These are phyloP conservation scores for Acacia confusa DNA, from an alignment of 306 rosid genomes.

Conservation along the genomic window DNA sequence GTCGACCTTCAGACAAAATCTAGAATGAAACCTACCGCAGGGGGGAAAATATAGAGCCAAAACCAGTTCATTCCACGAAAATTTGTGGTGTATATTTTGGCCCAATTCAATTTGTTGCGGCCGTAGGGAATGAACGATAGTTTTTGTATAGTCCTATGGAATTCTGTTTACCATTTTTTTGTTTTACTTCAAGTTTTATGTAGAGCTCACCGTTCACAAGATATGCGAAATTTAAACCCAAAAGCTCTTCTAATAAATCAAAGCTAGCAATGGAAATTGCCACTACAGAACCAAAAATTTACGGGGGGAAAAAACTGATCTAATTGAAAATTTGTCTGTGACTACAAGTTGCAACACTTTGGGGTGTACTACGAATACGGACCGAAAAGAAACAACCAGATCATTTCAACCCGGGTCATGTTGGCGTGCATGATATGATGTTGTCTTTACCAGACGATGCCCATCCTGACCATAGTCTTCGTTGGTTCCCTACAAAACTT, in stretches of 20 bases:
- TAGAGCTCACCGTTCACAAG: neutral
- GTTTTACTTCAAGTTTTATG: neutral
- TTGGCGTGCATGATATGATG: neutral
- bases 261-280: neutral
- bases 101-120: neutral
- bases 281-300: neutral
- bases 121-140: neutral
- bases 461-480: neutral
- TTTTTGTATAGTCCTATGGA: neutral
- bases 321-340: neutral
- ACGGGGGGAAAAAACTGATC: neutral
- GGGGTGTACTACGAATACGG: neutral
- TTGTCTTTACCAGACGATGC: neutral
- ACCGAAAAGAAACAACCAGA: neutral
- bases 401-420: neutral
- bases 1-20: neutral
- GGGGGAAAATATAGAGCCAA: neutral
- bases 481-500: neutral
- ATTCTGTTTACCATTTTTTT: neutral
- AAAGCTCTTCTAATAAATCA: neutral
- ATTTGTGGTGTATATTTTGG: neutral
- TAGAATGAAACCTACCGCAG: neutral
- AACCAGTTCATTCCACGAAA: neutral
- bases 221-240: neutral
- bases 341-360: neutral